Percentiles rank a stretch among this genome's conserved stretches.
These are phyloP conservation scores for Ceratocystis albifundus DNA, from an alignment of 2,329 filamentous ascomycete genomes.

Conservation along the genomic window DNA sequence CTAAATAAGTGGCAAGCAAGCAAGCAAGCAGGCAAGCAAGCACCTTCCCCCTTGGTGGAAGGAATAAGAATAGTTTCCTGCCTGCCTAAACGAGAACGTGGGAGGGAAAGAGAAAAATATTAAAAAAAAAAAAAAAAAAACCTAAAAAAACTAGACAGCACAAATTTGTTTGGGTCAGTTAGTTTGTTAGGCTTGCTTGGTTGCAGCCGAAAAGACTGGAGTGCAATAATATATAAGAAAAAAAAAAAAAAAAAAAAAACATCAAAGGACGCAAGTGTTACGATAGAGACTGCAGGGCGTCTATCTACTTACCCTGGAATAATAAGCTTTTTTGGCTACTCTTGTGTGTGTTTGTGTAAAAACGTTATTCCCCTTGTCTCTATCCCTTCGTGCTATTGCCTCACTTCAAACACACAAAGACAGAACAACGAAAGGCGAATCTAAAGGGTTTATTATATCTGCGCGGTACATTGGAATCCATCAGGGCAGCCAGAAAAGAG, in stretches of 20 bases:
- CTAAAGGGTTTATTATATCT: too few relatives aligned
- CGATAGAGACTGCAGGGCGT: background rate
- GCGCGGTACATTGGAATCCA: too few relatives aligned
- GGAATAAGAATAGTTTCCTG: background rate
- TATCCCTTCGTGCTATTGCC: background rate
- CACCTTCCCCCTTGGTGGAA: background rate
- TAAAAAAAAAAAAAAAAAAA: background rate
- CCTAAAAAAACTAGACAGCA: background rate
- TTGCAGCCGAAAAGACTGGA: too few relatives aligned
- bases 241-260: too few relatives aligned
- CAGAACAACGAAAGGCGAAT: too few relatives aligned
- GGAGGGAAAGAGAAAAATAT: background rate
- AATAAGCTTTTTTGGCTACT: conserved; percentile 6
- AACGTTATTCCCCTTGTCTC: background rate
- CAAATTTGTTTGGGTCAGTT: background rate
- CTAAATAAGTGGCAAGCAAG: background rate
- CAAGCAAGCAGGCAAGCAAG: too few relatives aligned
- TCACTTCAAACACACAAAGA: background rate
- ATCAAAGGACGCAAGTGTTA: too few relatives aligned
- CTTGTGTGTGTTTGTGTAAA: too few relatives aligned
- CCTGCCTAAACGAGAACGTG: conserved; percentile 2
- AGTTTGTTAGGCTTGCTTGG: too few relatives aligned
- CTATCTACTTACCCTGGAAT: background rate
- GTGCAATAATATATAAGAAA: too few relatives aligned
- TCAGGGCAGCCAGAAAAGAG: too few relatives aligned